Evolutionary conservation across 2,329 filamentous ascomycete genomes (phyloP).

Genomic region (Alternaria ventricosa): DNA sequence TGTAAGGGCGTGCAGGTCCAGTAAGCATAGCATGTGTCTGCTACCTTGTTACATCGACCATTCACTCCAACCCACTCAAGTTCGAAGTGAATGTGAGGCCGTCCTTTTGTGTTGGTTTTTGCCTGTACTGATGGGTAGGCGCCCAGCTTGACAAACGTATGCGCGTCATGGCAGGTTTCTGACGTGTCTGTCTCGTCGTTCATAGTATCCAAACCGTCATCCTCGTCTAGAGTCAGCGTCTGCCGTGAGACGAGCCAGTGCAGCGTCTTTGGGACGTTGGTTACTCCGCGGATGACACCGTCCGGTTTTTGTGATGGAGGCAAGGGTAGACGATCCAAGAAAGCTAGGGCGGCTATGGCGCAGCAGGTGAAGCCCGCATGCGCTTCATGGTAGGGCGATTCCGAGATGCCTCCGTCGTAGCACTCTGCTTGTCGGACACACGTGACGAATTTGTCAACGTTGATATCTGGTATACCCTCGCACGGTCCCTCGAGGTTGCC

Average conservation of each 20-base stretch:
- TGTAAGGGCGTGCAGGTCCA: conserved; percentile 76
- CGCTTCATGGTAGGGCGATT: conserved; percentile 79
- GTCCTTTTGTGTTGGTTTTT: conserved; percentile 43
- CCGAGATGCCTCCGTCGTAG: conserved; percentile 85
- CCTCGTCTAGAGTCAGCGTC: conserved; percentile 52
- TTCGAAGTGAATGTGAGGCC: conserved; percentile 68
- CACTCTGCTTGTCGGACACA: conserved; percentile 75
- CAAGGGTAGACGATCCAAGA: conserved; percentile 69
- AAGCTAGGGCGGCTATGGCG: conserved; percentile 76
- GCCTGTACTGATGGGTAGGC: conserved; percentile 36
- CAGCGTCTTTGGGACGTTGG: conserved; percentile 49
- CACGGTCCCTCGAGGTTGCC: conserved; percentile 62
- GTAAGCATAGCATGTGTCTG: conserved; percentile 95
- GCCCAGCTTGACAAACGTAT: conserved; percentile 46
- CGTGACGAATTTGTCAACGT: conserved; percentile 71
- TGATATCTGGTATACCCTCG: conserved; percentile 71
- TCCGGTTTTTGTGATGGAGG: conserved; percentile 30
- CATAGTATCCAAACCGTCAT: conserved; percentile 49
- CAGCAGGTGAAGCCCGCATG: conserved; percentile 94
- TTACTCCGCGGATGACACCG: conserved; percentile 41
- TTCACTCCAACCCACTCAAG: conserved; percentile 77
- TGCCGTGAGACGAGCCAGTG: conserved; percentile 58
- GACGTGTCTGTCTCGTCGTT: conserved; percentile 48
- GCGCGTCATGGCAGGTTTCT: conserved; percentile 50
- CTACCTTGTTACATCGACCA: conserved; percentile 86